Percentiles rank a stretch among this genome's conserved stretches.
phyloP scores from a whole-genome alignment of 768 basidiomycete species.

The Amanita rubescens region DNA sequence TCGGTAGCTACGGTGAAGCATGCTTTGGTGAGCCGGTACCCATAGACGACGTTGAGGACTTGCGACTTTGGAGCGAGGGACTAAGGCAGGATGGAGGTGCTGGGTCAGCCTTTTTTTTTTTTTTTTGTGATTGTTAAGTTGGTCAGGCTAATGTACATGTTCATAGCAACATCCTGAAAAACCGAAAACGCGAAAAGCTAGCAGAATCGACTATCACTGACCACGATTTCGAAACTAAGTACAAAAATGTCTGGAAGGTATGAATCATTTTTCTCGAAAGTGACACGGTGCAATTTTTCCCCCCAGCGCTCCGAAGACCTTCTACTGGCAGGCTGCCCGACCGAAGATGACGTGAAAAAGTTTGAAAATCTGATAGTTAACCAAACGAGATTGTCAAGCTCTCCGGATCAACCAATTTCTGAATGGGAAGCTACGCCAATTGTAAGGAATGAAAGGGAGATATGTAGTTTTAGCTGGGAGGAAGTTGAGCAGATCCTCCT shows the following conservation, averaged over 20 bases:
- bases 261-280: background rate
- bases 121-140: conserved; percentile 24
- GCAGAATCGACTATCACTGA: background rate
- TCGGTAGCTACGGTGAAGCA: conserved; percentile 39
- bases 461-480: conserved; percentile 7
- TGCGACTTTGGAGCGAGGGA: conserved; percentile 50
- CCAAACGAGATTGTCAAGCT: too few relatives aligned
- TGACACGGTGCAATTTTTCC: background rate
- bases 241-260: conserved; percentile 1
- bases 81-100: conserved; percentile 21
- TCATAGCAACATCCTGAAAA: conserved; percentile 16
- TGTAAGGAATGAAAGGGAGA: background rate
- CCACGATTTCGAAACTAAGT: background rate
- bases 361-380: conserved; percentile 15
- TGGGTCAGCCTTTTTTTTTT: background rate
- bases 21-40: conserved; percentile 45
- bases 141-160: conserved; percentile 27
- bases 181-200: background rate
- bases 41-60: conserved; percentile 31
- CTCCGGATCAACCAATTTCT: background rate
- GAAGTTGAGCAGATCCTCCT: conserved; percentile 5
- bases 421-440: background rate
- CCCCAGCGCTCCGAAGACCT: background rate
- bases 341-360: background rate
- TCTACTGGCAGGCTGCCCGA: background rate